These are phyloP conservation scores for Fusarium liriodendri DNA, from an alignment of 2,329 filamentous ascomycete species.

Conservation along the genomic window DNA sequence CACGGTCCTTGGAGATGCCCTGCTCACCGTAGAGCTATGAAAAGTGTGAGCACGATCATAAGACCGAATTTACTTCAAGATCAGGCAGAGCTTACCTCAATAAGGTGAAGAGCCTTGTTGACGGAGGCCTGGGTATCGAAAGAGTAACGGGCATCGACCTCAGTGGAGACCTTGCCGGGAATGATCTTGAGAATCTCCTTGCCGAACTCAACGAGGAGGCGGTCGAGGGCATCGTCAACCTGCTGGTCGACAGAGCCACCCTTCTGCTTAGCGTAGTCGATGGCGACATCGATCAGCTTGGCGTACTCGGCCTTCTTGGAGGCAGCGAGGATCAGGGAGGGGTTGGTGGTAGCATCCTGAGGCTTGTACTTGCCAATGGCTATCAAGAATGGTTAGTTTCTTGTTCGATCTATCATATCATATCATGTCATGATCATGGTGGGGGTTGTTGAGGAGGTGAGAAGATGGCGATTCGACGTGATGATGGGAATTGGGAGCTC, in stretches of 20 bases:
- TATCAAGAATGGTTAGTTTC: constrained; percentile 52
- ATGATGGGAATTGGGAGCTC: constrained; percentile 8
- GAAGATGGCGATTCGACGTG: background rate
- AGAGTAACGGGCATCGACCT: constrained; percentile 95
- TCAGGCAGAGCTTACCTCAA: constrained; percentile 73
- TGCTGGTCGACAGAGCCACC: constrained; percentile 78
- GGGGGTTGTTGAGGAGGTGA: constrained; percentile 5
- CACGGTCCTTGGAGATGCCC: constrained; percentile 91
- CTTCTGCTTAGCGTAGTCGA: constrained; percentile 85
- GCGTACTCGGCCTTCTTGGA: constrained; percentile 99
- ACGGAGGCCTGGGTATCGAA: constrained; percentile 95
- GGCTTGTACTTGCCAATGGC: constrained; percentile 99
- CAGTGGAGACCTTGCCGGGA: constrained; percentile 97
- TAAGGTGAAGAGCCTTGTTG: constrained; percentile 96
- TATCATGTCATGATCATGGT: constrained; percentile 19
- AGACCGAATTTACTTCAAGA: background rate
- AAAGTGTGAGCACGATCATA: constrained; percentile 5
- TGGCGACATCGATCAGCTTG: constrained; percentile 86
- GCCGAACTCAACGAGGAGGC: constrained; percentile 96
- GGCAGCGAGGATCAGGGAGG: constrained; percentile 96
- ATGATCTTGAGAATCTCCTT: constrained; percentile 97
- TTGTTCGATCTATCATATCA: constrained; percentile 14
- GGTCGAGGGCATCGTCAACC: constrained; percentile 91
- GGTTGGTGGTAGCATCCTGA: constrained; percentile 99
- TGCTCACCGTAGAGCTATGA: constrained; percentile 91